Base-by-base conservation (phyloP, 495 filamentous ascomycete species). In the Penicillium fimorum region DNA sequence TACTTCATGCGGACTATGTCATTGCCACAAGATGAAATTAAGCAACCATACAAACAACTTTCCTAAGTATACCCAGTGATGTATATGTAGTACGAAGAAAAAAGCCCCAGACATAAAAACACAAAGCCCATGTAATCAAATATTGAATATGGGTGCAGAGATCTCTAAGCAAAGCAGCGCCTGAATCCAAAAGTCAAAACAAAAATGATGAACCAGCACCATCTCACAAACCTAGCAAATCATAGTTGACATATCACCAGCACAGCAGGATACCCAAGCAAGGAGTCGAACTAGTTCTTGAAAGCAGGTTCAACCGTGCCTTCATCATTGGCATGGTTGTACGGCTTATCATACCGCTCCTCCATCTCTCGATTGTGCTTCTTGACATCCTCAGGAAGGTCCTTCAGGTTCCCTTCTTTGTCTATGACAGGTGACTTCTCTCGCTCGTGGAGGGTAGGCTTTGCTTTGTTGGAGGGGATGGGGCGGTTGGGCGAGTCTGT, bases 371-470 rank as follows among this genome's bases (percentile, higher is more conserved):
- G 55, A 38, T 76, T 78, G 55, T 76, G 75, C 35, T 57, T 43
- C 47, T 69, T 73, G 47, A 76, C 75, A 53, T 76, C 75, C 35
- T 68, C 57, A 1, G 74, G 73, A 5, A 73, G 46, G 63, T 74
- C 64, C 0, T 65, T 55, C 12, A 46, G 22, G 5, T 70, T 64
- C 0, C 75, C 75, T 5, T 70, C 53, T 6, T 47, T 22, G 47
- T 78, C 72, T 3, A 69, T 53, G 30, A 73, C 65, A 4, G 65
- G 65, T 1, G 72, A 71, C 40, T 70, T 62, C 3, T 50, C 58
- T 2, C 70, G 70, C 38, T 70, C 68, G 15, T 47, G 60, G 9
- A 78, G 67, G 15, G 72, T 76, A 3, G 75, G 72, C 3, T 58
- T 56, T 5, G 75, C 72, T 1, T 72, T 68, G 57, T 76, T 76